phyloP scores from a whole-genome alignment of 1,284 basidiomycete species.

The Rhizoctonia solani region DNA sequence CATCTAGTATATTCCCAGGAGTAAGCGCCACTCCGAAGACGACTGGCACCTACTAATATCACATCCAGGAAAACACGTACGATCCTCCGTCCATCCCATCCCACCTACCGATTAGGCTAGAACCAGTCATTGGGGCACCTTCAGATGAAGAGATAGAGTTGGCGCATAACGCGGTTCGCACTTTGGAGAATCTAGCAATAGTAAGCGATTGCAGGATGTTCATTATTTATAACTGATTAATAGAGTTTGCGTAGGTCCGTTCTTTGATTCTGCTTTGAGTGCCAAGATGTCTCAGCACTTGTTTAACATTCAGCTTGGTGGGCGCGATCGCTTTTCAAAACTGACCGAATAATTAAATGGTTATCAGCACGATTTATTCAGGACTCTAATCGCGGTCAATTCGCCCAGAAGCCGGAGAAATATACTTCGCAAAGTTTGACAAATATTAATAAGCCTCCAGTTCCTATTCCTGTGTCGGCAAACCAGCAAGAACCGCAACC shows the following conservation, averaged over 20 bases:
- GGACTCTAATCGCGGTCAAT: neutral
- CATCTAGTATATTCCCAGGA: neutral
- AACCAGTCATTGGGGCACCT: conserved; percentile 8
- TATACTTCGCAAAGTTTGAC: neutral
- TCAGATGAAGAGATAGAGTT: conserved; percentile 5
- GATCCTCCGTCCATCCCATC: neutral
- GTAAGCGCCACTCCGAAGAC: neutral
- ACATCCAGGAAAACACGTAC: neutral
- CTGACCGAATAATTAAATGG: neutral
- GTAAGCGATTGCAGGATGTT: neutral
- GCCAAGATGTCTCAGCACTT: conserved; percentile 5
- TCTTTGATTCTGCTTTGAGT: neutral
- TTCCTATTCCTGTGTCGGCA: neutral
- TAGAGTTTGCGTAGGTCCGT: neutral
- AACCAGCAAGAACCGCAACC: neutral
- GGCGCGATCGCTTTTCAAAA: neutral
- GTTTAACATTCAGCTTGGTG: neutral
- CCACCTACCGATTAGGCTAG: neutral
- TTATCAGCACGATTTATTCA: neutral
- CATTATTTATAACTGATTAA: no score
- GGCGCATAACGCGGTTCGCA: neutral
- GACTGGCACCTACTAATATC: no score
- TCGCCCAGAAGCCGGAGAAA: neutral
- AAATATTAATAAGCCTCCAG: neutral
- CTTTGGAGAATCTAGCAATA: neutral